phyloP scores from a whole-genome alignment of 768 basidiomycete genomes.

The Nevesoporus exiguus region DNA sequence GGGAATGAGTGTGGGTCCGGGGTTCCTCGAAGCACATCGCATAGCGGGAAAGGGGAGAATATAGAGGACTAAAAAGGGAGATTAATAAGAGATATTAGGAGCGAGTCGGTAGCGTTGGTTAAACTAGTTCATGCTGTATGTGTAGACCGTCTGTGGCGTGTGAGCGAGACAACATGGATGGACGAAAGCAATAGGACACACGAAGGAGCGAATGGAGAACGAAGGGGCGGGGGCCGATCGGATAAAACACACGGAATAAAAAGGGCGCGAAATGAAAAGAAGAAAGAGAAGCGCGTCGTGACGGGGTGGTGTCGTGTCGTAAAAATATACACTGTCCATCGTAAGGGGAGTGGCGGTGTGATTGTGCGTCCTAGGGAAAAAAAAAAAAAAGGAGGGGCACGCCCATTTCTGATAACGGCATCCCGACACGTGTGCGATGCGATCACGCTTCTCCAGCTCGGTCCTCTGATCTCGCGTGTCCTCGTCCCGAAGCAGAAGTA shows the following conservation, averaged over 20 bases:
- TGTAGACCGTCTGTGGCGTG: neutral
- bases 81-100: no score
- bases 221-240: neutral
- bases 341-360: conserved; percentile 9
- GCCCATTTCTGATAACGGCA: conserved; percentile 15
- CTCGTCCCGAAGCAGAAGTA: conserved; percentile 13
- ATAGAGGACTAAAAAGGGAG: neutral
- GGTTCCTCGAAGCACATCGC: no score
- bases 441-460: conserved; percentile 14
- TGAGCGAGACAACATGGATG: conserved; percentile 22
- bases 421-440: conserved; percentile 4
- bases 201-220: neutral
- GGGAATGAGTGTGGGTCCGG: no score
- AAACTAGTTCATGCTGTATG: neutral
- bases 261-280: neutral
- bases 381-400: no score
- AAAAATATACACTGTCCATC: conserved; percentile 15
- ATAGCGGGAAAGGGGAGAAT: neutral
- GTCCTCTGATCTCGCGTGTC: conserved; percentile 21
- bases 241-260: neutral
- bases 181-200: neutral
- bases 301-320: conserved; percentile 24
- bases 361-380: neutral
- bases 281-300: conserved; percentile 16
- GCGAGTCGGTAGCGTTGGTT: neutral